A percentile compares a stretch with the other conserved stretches of the same genome.
phyloP scores from a whole-genome alignment of 345 rosid genomes.

The Eucalyptus albens region DNA sequence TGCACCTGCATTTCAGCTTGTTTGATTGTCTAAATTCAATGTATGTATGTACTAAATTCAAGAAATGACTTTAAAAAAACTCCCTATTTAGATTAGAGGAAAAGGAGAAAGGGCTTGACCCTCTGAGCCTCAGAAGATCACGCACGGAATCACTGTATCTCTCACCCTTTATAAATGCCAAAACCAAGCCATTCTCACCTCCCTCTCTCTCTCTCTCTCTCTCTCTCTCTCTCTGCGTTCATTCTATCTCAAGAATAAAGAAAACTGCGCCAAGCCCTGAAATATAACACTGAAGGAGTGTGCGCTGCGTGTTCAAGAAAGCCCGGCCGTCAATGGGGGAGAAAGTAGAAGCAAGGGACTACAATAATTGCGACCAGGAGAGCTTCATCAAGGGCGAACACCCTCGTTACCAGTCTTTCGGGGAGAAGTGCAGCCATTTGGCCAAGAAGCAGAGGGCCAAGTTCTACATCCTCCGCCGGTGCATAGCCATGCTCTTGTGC shows the following conservation, averaged over 20 bases:
- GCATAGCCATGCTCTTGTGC: constrained; percentile 11
- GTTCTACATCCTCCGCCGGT: constrained; percentile 11
- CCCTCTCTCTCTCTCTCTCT: background rate
- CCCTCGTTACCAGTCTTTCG: background rate
- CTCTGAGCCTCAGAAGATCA: background rate
- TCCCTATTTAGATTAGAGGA: background rate
- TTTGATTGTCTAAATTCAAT: background rate
- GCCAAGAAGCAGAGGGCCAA: constrained; percentile 8
- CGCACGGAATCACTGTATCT: background rate
- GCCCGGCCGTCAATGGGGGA: background rate
- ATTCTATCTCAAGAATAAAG: background rate
- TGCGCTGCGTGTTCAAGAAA: background rate
- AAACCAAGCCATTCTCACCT: background rate
- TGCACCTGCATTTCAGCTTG: background rate
- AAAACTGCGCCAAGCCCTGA: background rate
- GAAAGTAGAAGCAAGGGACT: background rate
- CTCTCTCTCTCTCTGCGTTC: background rate
- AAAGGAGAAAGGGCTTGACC: background rate
- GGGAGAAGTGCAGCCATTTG: constrained; percentile 4
- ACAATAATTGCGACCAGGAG: background rate
- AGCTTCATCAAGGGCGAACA: background rate
- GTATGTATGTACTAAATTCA: background rate
- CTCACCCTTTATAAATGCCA: background rate
- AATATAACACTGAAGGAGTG: background rate
- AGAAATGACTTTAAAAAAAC: background rate